Conservation (phyloP, 1,139 yeast species). For the Blastobotrys illinoisensis region DNA sequence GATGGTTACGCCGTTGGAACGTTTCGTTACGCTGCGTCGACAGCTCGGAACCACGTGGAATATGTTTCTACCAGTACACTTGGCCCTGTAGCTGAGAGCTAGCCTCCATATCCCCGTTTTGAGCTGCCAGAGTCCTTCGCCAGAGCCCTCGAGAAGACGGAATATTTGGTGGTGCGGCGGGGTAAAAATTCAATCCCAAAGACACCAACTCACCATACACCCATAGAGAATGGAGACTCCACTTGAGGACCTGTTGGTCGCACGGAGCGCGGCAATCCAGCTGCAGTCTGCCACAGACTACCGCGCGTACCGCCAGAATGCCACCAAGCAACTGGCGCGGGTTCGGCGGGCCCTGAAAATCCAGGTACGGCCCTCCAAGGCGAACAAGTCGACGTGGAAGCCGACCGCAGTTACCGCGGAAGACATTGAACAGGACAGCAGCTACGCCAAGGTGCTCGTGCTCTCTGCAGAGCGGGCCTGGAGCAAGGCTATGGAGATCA, state of each 20-base stretch:
- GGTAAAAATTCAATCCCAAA: conserved; percentile 2
- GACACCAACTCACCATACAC: not conserved
- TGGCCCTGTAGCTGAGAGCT: no score
- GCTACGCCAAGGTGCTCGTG: conserved; percentile 47
- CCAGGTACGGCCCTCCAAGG: conserved; percentile 48
- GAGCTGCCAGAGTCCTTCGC: no score
- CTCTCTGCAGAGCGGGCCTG: conserved; percentile 63
- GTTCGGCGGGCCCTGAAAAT: conserved; percentile 54
- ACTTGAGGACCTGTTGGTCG: conserved; percentile 27
- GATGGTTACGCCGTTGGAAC: no score
- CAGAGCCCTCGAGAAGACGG: not conserved
- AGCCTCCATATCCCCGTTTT: not conserved
- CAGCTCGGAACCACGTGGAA: no score
- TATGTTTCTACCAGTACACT: not conserved
- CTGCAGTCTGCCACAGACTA: conserved; percentile 41
- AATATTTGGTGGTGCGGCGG: not conserved
- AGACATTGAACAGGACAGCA: conserved; percentile 44
- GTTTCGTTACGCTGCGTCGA: no score
- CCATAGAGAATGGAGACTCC: conserved; percentile 20
- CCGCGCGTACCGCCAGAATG: conserved; percentile 29
- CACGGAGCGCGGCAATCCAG: conserved; percentile 29
- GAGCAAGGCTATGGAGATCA: conserved; percentile 62
- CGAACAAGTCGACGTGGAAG: conserved; percentile 34
- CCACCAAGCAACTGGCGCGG: conserved; percentile 43
- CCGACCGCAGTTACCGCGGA: conserved; percentile 35